Evolutionary conservation across 345 rosid species (phyloP), one percentile per base, ranked within the genome.

Genomic region (Hibiscus trionum): DNA sequence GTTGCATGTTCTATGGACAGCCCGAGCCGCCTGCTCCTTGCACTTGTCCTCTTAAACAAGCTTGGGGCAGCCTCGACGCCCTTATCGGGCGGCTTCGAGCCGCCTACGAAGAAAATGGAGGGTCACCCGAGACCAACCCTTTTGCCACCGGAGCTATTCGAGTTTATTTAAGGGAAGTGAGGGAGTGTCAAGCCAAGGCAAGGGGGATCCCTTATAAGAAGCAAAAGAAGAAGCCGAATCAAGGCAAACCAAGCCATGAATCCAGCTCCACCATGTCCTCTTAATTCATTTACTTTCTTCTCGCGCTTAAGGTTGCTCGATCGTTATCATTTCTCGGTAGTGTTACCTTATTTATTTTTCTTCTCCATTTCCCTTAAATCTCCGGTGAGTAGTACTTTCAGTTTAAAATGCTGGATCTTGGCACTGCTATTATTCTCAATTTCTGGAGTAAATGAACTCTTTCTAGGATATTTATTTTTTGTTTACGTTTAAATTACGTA

Each of bases 1-100:
- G 91, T 1, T 91, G 97, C 79, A 82, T 86, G 80, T 91, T 89
- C 73, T 91, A 81, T n/a, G 97, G 97, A 0, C 91, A 86, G 76
- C 97, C 97, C 1, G 95, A 91, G 75, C 97, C 97, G 1, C 93
- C 97, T 4, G 95, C 93, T 47, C 93, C 97, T 26, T 91, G 97
- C 74, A 84, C 95, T 11, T 91, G 97, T 60, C 95, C 97, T 0
- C 85, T 89, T 2, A 80, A 90, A 61, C 97, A 91, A 79, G 97
- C 97, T 72, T 91, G 97, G 97, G 95, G 97, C 46, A 88, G 93
- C 72, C 97, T 91, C 7, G 97, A 91, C 74, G 97, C 97, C 31
- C 90, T 91, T 78, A 91, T 91, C 33, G 97, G 97, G 37, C 74
- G 97, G 81, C 91, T 91, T 17, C 80, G 96, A 56, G 97, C 97